Conservation (phyloP, 177 flowering plant genomes). For the Vitis hybrid region DNA sequence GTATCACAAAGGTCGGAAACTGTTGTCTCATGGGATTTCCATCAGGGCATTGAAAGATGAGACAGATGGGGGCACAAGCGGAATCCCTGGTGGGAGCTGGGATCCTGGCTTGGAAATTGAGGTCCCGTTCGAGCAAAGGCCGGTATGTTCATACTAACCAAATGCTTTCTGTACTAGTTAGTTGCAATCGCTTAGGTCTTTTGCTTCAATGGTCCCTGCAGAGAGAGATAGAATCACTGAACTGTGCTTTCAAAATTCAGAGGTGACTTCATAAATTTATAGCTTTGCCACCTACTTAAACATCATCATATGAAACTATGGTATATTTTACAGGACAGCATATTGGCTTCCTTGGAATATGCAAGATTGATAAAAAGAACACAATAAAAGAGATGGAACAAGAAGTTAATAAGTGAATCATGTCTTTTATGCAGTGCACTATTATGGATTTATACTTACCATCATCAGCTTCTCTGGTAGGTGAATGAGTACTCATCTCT, state of each 20-base stretch:
- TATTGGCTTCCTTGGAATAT: not conserved
- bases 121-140: constrained; percentile 94
- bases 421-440: not conserved
- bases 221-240: not conserved
- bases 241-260: not conserved
- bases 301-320: not conserved
- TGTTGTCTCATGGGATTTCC: constrained; percentile 11
- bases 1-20: constrained; percentile 9
- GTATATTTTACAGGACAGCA: not conserved
- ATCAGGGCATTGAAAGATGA: constrained; percentile 46
- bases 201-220: not conserved
- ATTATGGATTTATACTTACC: constrained; percentile 1
- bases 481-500: constrained; percentile 93
- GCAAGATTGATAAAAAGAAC: not conserved
- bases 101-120: constrained; percentile 88
- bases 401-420: not conserved
- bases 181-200: not conserved
- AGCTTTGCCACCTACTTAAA: not conserved
- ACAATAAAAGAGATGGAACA: not conserved
- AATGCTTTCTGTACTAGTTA: not conserved
- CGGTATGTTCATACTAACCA: constrained; percentile 43
- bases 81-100: constrained; percentile 40
- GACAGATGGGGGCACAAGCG: too few relatives aligned
- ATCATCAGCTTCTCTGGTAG: constrained; percentile 30
- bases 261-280: too few relatives aligned